Base-by-base conservation (phyloP, 1,284 basidiomycete genomes). In the Grifola frondosa region DNA sequence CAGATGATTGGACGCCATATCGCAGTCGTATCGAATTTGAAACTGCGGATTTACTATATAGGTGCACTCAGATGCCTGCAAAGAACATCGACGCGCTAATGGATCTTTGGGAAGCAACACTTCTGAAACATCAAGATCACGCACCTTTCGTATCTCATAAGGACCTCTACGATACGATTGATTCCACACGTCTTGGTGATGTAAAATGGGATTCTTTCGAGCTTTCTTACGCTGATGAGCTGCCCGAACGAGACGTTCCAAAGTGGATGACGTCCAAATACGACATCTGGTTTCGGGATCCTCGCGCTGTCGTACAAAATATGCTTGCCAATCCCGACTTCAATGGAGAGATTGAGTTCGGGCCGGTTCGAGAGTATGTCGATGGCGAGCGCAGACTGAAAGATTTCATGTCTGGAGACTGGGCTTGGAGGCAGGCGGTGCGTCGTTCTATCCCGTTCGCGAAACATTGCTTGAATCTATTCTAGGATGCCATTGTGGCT, bases 361-460 rank as follows among this genome's bases (percentile, higher is more conserved):
- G 23, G 31, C 16, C 40, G 11, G 36, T 38, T 36, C 24, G 20
- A 4, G 49, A 51, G 32, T 42, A 25, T n/a, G 23, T 39, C n/a
- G 30, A 40, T 6, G 29, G 33, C n/a, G 19, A 22, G 8, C 43
- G 48, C 8, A 21, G 15, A 5, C 50, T 22, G 5, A 42, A 28
- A 3, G 33, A 40, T 15, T 23, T 45, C n/a, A 32, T 44, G 23
- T 49, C 50, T 9, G 56, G 49, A 5, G 23, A 58, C 23, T 61
- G 55, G 57, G 51, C 52, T 9, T 59, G 50, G 49, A 36, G 33
- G 8, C 48, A 60, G 43, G 58, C 51, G 21, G 60, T 62, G 26
- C 23, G 58, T 50, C 23, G 1, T 45, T 13, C 7, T 21, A 20
- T 13, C 3, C 21, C 15, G n/a, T 26, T 8, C 30, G 30, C 13